These are phyloP conservation scores for Candida smagusa DNA, from an alignment of 1,139 yeast species.

Conservation along the genomic window DNA sequence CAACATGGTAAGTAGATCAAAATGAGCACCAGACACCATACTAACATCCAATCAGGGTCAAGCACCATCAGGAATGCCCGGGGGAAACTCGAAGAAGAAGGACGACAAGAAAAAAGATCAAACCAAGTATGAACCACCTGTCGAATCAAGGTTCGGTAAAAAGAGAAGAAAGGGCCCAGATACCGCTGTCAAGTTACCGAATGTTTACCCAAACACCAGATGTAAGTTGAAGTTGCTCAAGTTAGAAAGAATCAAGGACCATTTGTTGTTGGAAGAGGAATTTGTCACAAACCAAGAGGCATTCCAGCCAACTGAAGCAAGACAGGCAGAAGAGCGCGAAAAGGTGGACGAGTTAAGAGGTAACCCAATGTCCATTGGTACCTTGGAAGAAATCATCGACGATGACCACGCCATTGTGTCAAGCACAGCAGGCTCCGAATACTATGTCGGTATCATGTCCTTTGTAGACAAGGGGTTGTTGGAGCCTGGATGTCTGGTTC, in stretches of 20 bases:
- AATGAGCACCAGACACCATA: slow-evolving; percentile 2
- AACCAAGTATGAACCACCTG: slow-evolving; percentile 98
- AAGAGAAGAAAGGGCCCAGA: slow-evolving; percentile 93
- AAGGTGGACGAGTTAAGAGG: slow-evolving; percentile 96
- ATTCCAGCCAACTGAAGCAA: slow-evolving; percentile 93
- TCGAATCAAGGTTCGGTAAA: slow-evolving; percentile 87
- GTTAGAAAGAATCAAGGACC: slow-evolving; percentile 96
- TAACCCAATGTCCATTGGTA: slow-evolving; percentile 94
- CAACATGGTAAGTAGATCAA: slow-evolving; percentile 9
- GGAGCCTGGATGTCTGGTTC: slow-evolving; percentile 98
- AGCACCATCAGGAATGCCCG: slow-evolving; percentile 74
- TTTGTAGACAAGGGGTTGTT: slow-evolving; percentile 94
- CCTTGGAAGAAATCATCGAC: slow-evolving; percentile 93
- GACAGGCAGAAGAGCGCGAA: slow-evolving; percentile 93
- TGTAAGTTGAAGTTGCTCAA: slow-evolving; percentile 87
- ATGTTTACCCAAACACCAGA: slow-evolving; percentile 87
- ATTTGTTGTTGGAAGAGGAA: slow-evolving; percentile 89
- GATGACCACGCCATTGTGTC: slow-evolving; percentile 99
- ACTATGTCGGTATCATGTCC: slow-evolving; percentile 92
- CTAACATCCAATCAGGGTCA: slow-evolving; percentile 54
- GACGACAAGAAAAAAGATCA: slow-evolving; percentile 77
- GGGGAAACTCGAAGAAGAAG: slow-evolving; percentile 61
- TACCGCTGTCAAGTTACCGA: slow-evolving; percentile 78
- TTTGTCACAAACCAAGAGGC: slow-evolving; percentile 94
- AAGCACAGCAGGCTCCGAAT: slow-evolving; percentile 94